These are phyloP conservation scores for Paecilomyces dactylethromorphus DNA, from an alignment of 2,329 filamentous ascomycete genomes.

Conservation along the genomic window DNA sequence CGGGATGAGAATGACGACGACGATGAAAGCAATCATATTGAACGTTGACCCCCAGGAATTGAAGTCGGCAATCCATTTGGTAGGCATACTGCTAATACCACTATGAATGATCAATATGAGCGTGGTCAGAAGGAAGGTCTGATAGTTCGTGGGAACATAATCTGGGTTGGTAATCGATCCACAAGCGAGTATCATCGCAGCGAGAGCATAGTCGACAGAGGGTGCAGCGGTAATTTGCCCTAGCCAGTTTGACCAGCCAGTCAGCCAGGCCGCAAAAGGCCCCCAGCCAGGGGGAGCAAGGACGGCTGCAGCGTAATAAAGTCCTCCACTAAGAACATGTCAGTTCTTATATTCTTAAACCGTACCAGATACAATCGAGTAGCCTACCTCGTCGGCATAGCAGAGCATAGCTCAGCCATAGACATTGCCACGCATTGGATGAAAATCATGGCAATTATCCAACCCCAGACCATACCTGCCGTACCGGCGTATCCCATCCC, in stretches of 20 bases:
- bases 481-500: conserved; percentile 51
- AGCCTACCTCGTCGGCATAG: conserved; percentile 59
- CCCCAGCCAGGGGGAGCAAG: conserved; percentile 61
- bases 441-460: conserved; percentile 66
- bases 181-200: conserved; percentile 65
- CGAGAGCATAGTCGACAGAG: conserved; percentile 59
- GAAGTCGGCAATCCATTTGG: conserved; percentile 62
- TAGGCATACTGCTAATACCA: conserved; percentile 63
- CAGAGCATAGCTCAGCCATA: conserved; percentile 66
- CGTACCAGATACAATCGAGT: background rate
- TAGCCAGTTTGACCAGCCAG: conserved; percentile 66
- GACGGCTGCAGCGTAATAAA: conserved; percentile 69
- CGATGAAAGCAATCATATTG: conserved; percentile 61
- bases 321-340: conserved; percentile 47
- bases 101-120: conserved; percentile 63
- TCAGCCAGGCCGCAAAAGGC: conserved; percentile 62
- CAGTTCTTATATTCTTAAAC: background rate
- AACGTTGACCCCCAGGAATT: conserved; percentile 65
- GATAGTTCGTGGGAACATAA: conserved; percentile 60
- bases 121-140: conserved; percentile 61
- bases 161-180: conserved; percentile 60
- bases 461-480: conserved; percentile 68
- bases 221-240: conserved; percentile 61
- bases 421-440: conserved; percentile 64
- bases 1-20: conserved; percentile 64